These are phyloP conservation scores for Gnomoniopsis sp. DNA, from an alignment of 2,329 filamentous ascomycete genomes.

Conservation along the genomic window DNA sequence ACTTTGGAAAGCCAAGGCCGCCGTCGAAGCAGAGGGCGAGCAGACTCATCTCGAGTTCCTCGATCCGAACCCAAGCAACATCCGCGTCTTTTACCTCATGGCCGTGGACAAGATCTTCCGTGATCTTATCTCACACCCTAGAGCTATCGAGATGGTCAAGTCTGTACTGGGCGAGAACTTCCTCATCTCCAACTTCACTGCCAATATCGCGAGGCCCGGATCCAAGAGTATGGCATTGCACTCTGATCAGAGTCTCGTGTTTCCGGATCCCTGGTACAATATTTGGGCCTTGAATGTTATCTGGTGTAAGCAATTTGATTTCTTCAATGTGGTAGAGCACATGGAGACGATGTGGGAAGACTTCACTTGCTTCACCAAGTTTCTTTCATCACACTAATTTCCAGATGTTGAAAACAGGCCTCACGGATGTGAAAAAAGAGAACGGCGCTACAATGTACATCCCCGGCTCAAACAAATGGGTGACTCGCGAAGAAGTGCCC, in stretches of 20 bases:
- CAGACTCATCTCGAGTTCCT: constrained; percentile 12
- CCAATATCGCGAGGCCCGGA: constrained; percentile 32
- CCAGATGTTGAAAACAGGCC: neutral
- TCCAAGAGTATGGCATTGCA: constrained; percentile 29
- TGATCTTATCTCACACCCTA: constrained; percentile 17
- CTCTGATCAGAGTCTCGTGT: constrained; percentile 30
- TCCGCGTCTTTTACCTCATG: constrained; percentile 21
- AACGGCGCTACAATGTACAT: constrained; percentile 27
- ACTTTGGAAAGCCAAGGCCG: constrained; percentile 14
- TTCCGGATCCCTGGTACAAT: constrained; percentile 30
- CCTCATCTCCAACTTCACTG: constrained; percentile 33
- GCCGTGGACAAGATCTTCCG: constrained; percentile 19
- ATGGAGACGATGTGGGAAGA: too few species aligned
- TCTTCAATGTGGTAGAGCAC: too few species aligned
- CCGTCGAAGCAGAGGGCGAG: constrained; percentile 11
- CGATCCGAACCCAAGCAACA: constrained; percentile 19
- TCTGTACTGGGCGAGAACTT: constrained; percentile 27
- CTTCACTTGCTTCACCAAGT: too few species aligned
- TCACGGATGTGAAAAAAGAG: constrained; percentile 27
- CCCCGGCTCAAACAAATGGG: constrained; percentile 20
- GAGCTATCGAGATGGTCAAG: constrained; percentile 22
- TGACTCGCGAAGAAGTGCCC: constrained; percentile 15
- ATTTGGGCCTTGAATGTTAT: constrained; percentile 24
- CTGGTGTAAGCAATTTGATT: constrained; percentile 22
- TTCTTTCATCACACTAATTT: too few species aligned